Conservation (phyloP, 2,329 filamentous ascomycete genomes). For the Exserohilum turcica region DNA sequence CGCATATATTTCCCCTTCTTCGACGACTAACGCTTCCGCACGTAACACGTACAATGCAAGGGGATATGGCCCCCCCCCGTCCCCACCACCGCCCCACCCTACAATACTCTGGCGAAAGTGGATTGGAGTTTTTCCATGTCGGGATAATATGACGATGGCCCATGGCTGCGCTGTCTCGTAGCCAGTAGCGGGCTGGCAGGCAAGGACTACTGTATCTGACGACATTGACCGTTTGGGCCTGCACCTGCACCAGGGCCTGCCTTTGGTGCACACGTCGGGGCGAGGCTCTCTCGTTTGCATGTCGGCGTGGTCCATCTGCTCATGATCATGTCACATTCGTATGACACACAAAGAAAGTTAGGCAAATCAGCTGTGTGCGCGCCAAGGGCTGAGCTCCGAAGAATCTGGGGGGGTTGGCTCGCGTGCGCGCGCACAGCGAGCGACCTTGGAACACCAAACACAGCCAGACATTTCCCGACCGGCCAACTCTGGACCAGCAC, state of each 20-base stretch:
- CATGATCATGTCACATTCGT: conserved; percentile 12
- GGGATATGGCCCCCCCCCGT: conserved; percentile 1
- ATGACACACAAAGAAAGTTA: not conserved
- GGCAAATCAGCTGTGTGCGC: not conserved
- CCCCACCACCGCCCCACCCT: not conserved
- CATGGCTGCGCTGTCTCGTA: not conserved
- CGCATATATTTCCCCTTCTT: conserved; percentile 7
- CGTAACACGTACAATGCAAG: conserved; percentile 16
- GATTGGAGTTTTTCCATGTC: not conserved
- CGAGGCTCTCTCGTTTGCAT: not conserved
- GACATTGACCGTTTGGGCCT: conserved; percentile 9
- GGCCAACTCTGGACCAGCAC: too few relatives aligned
- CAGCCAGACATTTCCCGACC: not conserved
- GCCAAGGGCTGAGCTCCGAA: not conserved
- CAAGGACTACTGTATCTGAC: conserved; percentile 4
- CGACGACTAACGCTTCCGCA: conserved; percentile 3
- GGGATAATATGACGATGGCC: conserved; percentile 2
- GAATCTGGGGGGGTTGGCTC: conserved; percentile 2
- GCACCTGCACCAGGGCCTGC: conserved; percentile 8
- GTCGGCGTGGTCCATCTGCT: not conserved
- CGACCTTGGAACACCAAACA: conserved; percentile 1
- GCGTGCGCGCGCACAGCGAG: not conserved
- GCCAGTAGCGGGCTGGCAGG: not conserved
- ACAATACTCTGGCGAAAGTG: conserved; percentile 2
- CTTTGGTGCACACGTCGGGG: not conserved